These are phyloP conservation scores for Pichia californica DNA, from an alignment of 805 yeast genomes.

Conservation along the genomic window DNA sequence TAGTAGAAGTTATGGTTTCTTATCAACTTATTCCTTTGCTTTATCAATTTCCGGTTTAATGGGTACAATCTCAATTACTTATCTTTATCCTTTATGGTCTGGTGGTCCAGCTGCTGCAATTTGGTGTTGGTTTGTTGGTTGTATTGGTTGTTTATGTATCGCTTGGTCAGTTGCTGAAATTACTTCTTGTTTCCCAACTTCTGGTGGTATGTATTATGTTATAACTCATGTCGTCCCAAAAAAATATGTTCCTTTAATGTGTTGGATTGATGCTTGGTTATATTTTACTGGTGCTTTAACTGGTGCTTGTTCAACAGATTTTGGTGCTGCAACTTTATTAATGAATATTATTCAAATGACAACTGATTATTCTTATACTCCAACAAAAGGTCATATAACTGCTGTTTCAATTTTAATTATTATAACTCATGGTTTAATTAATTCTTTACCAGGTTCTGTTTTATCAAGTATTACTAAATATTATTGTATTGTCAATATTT, in stretches of 20 bases:
- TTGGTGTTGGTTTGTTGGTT: slow-evolving; percentile 58
- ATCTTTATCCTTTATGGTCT: slow-evolving; percentile 38
- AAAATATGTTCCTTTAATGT: slow-evolving; percentile 42
- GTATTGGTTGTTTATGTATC: slow-evolving; percentile 45
- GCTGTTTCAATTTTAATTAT: slow-evolving; percentile 48
- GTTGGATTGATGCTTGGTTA: slow-evolving; percentile 51
- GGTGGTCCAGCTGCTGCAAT: slow-evolving; percentile 60
- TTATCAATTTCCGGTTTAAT: slow-evolving; percentile 59
- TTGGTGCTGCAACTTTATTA: slow-evolving; percentile 45
- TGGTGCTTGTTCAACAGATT: slow-evolving; percentile 47
- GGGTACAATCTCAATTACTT: slow-evolving; percentile 55
- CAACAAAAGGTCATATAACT: slow-evolving; percentile 39
- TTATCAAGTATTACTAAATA: slow-evolving; percentile 45
- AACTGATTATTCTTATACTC: slow-evolving; percentile 31
- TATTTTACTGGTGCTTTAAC: slow-evolving; percentile 43
- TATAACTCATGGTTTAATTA: slow-evolving; percentile 41
- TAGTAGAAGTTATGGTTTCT: slow-evolving; percentile 47
- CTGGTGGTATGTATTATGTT: slow-evolving; percentile 47
- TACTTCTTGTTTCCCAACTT: slow-evolving; percentile 46
- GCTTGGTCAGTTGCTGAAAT: slow-evolving; percentile 47
- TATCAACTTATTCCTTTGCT: slow-evolving; percentile 60
- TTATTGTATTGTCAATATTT: slow-evolving; percentile 44
- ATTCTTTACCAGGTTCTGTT: slow-evolving; percentile 45
- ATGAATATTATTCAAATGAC: slow-evolving; percentile 39
- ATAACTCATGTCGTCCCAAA: slow-evolving; percentile 44